phyloP scores from a whole-genome alignment of 140 eudicot genomes.

The Bidens hawaiensis region DNA sequence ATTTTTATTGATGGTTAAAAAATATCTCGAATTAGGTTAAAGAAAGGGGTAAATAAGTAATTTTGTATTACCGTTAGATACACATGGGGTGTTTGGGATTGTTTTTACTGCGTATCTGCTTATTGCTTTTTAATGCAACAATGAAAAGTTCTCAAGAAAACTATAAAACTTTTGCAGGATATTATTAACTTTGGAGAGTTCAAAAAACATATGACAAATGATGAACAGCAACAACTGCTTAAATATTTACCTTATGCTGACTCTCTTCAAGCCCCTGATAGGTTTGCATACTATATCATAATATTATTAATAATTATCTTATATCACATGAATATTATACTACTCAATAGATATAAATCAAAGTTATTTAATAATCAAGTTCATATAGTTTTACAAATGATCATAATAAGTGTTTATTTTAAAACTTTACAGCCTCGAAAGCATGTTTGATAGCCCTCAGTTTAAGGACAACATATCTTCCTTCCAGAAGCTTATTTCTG shows the following conservation, averaged over 20 bases:
- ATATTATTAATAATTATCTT: background rate
- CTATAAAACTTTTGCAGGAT: conserved; percentile 47
- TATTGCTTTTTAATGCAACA: too few relatives aligned
- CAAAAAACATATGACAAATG: conserved; percentile 41
- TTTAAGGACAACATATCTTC: conserved; percentile 70
- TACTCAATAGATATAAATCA: background rate
- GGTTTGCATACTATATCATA: conserved; percentile 43
- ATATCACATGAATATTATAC: background rate
- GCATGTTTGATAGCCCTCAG: conserved; percentile 71
- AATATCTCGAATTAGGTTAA: too few relatives aligned
- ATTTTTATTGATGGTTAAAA: too few relatives aligned
- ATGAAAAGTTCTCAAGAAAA: background rate
- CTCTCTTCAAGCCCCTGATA: conserved; percentile 41
- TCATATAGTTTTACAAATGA: background rate
- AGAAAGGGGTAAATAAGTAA: too few relatives aligned
- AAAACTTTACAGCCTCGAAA: conserved; percentile 47
- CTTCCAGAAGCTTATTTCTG: conserved; percentile 80
- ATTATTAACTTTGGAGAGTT: conserved; percentile 66
- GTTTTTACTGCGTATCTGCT: too few relatives aligned
- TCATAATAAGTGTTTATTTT: conserved; percentile 8
- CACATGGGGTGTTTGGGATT: background rate
- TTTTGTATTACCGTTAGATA: too few relatives aligned
- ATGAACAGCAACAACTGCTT: conserved; percentile 68
- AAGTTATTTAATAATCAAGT: background rate
- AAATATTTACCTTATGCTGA: conserved; percentile 61